These are phyloP conservation scores for Diaporthe sp. DNA, from an alignment of 2,329 filamentous ascomycete species.

Conservation along the genomic window DNA sequence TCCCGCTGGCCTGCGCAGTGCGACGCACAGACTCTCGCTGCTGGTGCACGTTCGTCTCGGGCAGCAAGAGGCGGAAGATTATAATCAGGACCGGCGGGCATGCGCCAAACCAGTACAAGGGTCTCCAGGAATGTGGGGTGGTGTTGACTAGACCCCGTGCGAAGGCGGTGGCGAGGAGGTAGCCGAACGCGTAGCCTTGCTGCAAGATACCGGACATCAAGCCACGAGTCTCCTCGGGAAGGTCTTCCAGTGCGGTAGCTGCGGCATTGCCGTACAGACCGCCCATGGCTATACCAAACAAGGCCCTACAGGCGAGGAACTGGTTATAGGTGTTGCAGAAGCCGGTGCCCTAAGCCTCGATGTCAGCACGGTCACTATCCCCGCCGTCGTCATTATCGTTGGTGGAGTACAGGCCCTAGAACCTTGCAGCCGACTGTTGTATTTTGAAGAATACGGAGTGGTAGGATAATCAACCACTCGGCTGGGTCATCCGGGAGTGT, in stretches of 20 bases:
- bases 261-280: conserved; percentile 84
- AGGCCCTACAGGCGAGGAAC: conserved; percentile 80
- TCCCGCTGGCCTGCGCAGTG: conserved; percentile 42
- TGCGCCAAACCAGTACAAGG: conserved; percentile 91
- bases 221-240: conserved; percentile 76
- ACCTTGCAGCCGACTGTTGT: not conserved
- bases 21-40: conserved; percentile 75
- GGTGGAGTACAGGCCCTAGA: not conserved
- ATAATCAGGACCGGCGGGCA: conserved; percentile 86
- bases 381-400: not conserved
- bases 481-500: conserved; percentile 27
- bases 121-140: conserved; percentile 84
- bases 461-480: not conserved
- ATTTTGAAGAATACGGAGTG: not conserved
- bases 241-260: conserved; percentile 83
- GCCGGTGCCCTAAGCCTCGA: conserved; percentile 68
- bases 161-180: conserved; percentile 73
- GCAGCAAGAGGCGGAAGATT: conserved; percentile 80
- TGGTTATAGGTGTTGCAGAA: conserved; percentile 77
- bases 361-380: conserved; percentile 15
- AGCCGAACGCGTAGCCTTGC: conserved; percentile 79
- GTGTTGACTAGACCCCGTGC: conserved; percentile 79
- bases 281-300: conserved; percentile 88
- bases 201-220: conserved; percentile 83
- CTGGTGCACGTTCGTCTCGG: conserved; percentile 82